Percentiles rank a stretch among this genome's conserved stretches.
Conservation (phyloP, 1,284 basidiomycete genomes). For the Sparassis latifolia region DNA sequence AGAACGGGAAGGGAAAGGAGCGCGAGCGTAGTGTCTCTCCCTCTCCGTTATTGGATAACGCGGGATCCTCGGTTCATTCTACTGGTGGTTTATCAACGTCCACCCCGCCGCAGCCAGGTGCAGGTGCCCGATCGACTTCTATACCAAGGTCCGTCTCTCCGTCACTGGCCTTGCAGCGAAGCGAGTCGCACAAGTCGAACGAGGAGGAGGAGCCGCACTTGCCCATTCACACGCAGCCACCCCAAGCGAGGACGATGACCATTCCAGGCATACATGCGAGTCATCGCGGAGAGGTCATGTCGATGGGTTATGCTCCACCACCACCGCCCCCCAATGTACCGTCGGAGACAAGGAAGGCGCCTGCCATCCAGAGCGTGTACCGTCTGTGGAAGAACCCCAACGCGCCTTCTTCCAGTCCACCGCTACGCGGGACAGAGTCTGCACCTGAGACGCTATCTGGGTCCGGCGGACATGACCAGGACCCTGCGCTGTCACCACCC, state of each 20-base stretch:
- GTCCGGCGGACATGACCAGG: constrained; percentile 23
- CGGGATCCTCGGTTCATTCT: background rate
- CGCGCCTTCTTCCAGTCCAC: constrained; percentile 21
- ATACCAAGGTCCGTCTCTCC: constrained; percentile 5
- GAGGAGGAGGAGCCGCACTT: constrained; percentile 29
- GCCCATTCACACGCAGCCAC: constrained; percentile 64
- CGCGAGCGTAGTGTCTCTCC: constrained; percentile 23
- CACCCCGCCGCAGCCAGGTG: constrained; percentile 18
- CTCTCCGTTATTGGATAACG: background rate
- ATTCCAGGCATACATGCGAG: constrained; percentile 77
- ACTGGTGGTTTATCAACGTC: constrained; percentile 15
- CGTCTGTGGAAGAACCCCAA: constrained; percentile 58
- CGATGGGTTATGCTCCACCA: constrained; percentile 65
- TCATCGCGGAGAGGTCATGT: constrained; percentile 73
- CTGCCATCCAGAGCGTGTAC: constrained; percentile 60
- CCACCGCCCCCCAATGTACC: constrained; percentile 24
- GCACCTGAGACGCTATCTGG: constrained; percentile 15
- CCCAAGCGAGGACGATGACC: constrained; percentile 65
- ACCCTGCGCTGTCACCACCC: constrained; percentile 19
- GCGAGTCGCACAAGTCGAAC: constrained; percentile 11
- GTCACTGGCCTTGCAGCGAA: constrained; percentile 8
- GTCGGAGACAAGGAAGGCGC: constrained; percentile 41
- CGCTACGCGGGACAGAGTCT: constrained; percentile 17
- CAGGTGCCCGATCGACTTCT: constrained; percentile 2
- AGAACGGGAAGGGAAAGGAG: constrained; percentile 18